These are phyloP conservation scores for Penicillium thymicola DNA, from an alignment of 2,329 filamentous ascomycete species.

Conservation along the genomic window DNA sequence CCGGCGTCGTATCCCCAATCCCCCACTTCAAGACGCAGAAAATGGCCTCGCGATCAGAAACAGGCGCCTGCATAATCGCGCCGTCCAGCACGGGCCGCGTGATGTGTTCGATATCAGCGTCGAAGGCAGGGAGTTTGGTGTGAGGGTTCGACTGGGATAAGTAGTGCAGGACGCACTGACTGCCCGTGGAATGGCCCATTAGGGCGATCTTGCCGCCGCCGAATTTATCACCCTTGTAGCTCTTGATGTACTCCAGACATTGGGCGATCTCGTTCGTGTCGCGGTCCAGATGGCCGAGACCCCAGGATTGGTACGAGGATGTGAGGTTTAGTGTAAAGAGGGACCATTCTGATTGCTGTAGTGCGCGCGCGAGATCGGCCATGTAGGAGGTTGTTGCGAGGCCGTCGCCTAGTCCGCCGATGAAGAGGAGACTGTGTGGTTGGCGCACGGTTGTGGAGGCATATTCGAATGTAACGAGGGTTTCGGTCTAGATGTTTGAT, in stretches of 20 bases:
- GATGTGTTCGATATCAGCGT: conserved; percentile 30
- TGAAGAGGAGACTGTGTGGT: conserved; percentile 53
- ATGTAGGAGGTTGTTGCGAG: conserved; percentile 55
- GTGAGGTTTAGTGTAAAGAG: conserved; percentile 52
- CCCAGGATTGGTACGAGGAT: conserved; percentile 56
- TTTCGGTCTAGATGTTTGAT: conserved; percentile 22
- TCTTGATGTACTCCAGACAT: conserved; percentile 51
- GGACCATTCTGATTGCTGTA: conserved; percentile 52
- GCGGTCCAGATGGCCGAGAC: conserved; percentile 49
- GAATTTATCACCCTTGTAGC: conserved; percentile 31
- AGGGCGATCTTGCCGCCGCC: conserved; percentile 54
- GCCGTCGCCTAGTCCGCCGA: conserved; percentile 59
- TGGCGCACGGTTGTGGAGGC: conserved; percentile 27
- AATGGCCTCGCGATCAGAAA: conserved; percentile 70
- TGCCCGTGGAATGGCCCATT: conserved; percentile 68
- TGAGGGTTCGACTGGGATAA: conserved; percentile 46
- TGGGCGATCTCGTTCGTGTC: conserved; percentile 54
- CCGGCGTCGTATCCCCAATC: conserved; percentile 24
- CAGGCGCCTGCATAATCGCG: conserved; percentile 74
- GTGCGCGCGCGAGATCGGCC: conserved; percentile 46
- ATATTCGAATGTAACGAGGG: conserved; percentile 44
- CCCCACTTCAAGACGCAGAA: conserved; percentile 37
- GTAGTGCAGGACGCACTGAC: conserved; percentile 66
- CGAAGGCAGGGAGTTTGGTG: conserved; percentile 29
- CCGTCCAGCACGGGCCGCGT: conserved; percentile 61